Percentiles rank a stretch among this genome's conserved stretches.
phyloP scores from a whole-genome alignment of 2,329 filamentous ascomycete species.

The Beauveria scarabaeidicola region DNA sequence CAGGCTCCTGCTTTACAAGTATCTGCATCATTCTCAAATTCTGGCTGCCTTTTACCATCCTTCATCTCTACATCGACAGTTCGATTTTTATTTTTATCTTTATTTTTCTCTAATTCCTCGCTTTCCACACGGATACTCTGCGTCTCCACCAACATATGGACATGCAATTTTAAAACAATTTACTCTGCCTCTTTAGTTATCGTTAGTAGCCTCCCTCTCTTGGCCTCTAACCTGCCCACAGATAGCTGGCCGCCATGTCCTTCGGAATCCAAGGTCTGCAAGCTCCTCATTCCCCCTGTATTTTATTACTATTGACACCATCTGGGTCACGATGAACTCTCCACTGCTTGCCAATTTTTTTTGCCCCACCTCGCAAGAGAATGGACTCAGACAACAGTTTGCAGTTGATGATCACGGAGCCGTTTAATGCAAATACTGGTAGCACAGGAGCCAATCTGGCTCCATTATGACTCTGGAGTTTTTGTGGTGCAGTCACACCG shows the following conservation, averaged over 20 bases:
- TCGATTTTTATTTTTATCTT: neutral
- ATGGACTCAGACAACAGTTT: neutral
- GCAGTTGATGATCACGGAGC: neutral
- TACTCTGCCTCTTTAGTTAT: neutral
- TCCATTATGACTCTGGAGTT: neutral
- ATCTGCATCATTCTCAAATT: no score
- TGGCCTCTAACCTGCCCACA: neutral
- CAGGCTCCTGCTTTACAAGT: neutral
- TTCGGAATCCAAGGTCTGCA: neutral
- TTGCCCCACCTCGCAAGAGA: neutral
- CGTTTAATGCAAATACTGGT: no score
- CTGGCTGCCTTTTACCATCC: neutral
- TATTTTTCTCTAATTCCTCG: neutral
- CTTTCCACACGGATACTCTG: neutral
- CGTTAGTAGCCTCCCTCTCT: no score
- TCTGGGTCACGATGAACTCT: neutral
- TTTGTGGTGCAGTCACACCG: no score
- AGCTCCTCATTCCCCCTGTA: neutral
- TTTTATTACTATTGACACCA: neutral
- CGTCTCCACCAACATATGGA: neutral
- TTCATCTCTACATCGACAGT: neutral
- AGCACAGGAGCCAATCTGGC: neutral
- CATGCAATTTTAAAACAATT: slow-evolving; percentile 8
- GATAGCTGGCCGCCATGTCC: neutral
- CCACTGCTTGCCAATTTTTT: neutral